A percentile compares a stretch with the other conserved stretches of the same genome.
Conservation (phyloP, 352 stramenopile genomes). For the Phytopythium oedochilum region DNA sequence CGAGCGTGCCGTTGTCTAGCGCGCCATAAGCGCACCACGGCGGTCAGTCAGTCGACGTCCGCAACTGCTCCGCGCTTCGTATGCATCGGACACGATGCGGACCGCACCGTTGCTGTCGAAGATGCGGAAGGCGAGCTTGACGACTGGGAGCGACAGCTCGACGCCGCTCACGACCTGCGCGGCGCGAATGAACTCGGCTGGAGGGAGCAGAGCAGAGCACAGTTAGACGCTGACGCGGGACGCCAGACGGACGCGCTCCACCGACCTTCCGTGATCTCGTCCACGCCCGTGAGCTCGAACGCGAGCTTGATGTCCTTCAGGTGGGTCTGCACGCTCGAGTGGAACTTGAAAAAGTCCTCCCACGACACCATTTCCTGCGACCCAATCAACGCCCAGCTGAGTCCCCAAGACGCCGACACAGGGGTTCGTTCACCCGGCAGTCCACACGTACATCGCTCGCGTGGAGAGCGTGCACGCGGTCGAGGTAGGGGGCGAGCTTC, state of each 20-base stretch:
- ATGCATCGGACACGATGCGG: neutral
- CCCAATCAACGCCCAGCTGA: no score
- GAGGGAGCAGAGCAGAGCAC: neutral
- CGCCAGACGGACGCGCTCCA: no score
- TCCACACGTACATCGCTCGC: slow-evolving; percentile 55
- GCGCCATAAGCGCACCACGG: no score
- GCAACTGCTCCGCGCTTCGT: no score
- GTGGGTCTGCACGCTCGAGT: slow-evolving; percentile 69
- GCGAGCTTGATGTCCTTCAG: slow-evolving; percentile 68
- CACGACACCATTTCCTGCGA: slow-evolving; percentile 51
- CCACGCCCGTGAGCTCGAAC: slow-evolving; percentile 56
- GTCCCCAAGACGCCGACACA: no score
- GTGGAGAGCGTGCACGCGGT: slow-evolving; percentile 52
- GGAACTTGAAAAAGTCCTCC: slow-evolving; percentile 70
- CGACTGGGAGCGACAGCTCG: slow-evolving; percentile 59
- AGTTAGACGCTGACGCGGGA: no score
- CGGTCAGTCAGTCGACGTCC: neutral
- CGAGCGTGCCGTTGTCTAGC: slow-evolving; percentile 57
- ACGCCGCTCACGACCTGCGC: slow-evolving; percentile 57
- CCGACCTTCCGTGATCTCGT: slow-evolving; percentile 66
- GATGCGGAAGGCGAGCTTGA: slow-evolving; percentile 69
- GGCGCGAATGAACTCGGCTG: slow-evolving; percentile 67
- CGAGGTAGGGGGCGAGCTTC: slow-evolving; percentile 47
- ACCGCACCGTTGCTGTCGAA: slow-evolving; percentile 62
- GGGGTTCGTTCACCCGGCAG: no score